Conservation (phyloP, 1,284 basidiomycete genomes). For the Hymenochaete sp. region DNA sequence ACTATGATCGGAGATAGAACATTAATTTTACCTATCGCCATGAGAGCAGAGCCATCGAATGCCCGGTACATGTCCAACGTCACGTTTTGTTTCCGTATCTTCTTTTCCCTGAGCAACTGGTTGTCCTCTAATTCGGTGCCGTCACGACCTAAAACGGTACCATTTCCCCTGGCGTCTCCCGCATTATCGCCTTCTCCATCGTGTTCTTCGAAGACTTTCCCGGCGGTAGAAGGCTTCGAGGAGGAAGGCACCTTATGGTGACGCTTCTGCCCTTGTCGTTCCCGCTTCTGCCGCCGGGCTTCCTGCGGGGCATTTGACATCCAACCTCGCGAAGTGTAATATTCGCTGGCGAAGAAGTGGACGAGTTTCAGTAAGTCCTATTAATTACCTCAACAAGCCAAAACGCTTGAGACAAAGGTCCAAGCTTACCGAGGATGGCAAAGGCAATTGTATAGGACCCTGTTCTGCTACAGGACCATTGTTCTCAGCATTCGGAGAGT, state of each 20-base stretch:
- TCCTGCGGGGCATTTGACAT: conserved; percentile 42
- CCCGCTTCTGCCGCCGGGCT: conserved; percentile 34
- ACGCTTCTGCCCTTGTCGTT: neutral
- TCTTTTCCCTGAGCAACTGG: no score
- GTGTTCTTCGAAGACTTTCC: conserved; percentile 13
- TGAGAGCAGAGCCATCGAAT: conserved; percentile 61
- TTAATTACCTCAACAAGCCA: conserved; percentile 8
- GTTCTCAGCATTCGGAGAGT: no score
- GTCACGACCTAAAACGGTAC: conserved; percentile 14
- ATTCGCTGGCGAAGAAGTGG: conserved; percentile 55
- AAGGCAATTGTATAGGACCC: conserved; percentile 16
- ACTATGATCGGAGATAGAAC: conserved; percentile 1
- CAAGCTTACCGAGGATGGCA: conserved; percentile 41
- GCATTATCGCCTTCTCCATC: neutral
- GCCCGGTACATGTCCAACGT: conserved; percentile 62
- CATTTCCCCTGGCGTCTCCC: conserved; percentile 4
- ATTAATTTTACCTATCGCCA: conserved; percentile 50
- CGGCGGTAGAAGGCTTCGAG: neutral
- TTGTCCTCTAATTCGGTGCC: neutral
- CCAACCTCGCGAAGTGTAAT: conserved; percentile 53
- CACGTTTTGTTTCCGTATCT: conserved; percentile 18
- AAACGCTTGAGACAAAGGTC: conserved; percentile 10
- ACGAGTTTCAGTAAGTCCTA: conserved; percentile 66
- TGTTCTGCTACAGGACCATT: no score
- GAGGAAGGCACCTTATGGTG: neutral